Conservation (phyloP, 208 protist genomes). For the Crithidia brevicula region DNA sequence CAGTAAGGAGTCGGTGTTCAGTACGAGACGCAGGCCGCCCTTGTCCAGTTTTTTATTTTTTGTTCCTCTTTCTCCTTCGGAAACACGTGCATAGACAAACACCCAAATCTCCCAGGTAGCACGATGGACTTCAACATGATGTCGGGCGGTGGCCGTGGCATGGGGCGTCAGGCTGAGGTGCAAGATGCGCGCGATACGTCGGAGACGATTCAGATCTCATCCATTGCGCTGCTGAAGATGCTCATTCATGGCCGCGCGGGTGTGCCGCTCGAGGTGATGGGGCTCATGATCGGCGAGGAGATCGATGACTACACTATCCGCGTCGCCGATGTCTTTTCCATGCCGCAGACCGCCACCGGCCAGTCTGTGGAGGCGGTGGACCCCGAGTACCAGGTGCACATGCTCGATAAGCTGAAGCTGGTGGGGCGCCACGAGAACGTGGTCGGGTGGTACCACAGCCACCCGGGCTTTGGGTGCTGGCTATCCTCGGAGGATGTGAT, state of each 20-base stretch:
- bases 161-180: slow-evolving; percentile 27
- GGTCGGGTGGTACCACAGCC: slow-evolving; percentile 99
- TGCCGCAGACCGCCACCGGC: slow-evolving; percentile 98
- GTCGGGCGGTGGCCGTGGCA: slow-evolving; percentile 22
- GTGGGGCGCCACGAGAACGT: slow-evolving; percentile 99
- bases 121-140: slow-evolving; percentile 24
- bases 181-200: slow-evolving; percentile 95
- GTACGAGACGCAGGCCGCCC: no score
- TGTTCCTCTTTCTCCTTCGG: no score
- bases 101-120: no score
- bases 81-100: no score
- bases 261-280: slow-evolving; percentile 99
- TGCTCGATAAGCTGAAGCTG: slow-evolving; percentile 99
- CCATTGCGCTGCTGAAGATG: slow-evolving; percentile 99
- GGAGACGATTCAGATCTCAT: slow-evolving; percentile 99
- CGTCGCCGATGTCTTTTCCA: slow-evolving; percentile 99
- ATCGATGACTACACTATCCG: slow-evolving; percentile 99
- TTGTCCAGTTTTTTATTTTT: no score
- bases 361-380: slow-evolving; percentile 99
- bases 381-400: slow-evolving; percentile 99
- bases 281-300: slow-evolving; percentile 99
- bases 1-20: no score
- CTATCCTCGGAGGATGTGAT: slow-evolving; percentile 99
- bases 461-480: slow-evolving; percentile 99
- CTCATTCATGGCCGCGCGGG: slow-evolving; percentile 99